phyloP scores from a whole-genome alignment of 2,329 filamentous ascomycete species.

The Dendrostoma leiphaemia region DNA sequence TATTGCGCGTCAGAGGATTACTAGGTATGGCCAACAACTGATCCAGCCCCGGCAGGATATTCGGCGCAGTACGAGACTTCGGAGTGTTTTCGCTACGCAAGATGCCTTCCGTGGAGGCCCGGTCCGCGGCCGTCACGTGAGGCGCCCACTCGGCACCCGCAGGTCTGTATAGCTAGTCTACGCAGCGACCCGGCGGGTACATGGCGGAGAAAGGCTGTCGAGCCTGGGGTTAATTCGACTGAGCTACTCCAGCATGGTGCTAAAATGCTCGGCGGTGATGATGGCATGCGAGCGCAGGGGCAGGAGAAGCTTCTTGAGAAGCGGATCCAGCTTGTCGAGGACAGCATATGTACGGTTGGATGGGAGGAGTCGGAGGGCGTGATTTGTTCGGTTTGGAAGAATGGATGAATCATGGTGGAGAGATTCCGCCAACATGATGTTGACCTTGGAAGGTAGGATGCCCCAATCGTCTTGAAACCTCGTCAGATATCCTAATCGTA shows the following conservation, averaged over 20 bases:
- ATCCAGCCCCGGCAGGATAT: background rate
- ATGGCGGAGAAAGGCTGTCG: background rate
- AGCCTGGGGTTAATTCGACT: background rate
- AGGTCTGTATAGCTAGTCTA: slow-evolving; percentile 4
- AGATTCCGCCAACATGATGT: background rate
- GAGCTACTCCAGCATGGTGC: background rate
- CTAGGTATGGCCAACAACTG: too few species aligned
- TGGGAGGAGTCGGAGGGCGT: slow-evolving; percentile 20
- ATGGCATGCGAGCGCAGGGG: slow-evolving; percentile 7
- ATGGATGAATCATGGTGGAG: background rate
- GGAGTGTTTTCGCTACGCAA: background rate
- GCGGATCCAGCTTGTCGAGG: slow-evolving; percentile 17
- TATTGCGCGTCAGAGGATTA: background rate
- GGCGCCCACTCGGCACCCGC: background rate
- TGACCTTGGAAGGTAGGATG: too few species aligned
- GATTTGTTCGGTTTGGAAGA: slow-evolving; percentile 22
- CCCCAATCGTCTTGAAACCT: too few species aligned
- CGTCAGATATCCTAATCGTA: too few species aligned
- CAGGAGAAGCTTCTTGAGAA: slow-evolving; percentile 21
- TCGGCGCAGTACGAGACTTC: background rate
- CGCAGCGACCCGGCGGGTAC: background rate
- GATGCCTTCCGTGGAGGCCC: background rate
- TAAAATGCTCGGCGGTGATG: background rate
- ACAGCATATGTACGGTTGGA: slow-evolving; percentile 22
- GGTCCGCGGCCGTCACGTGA: background rate